Evolutionary conservation across 2,329 filamentous ascomycete genomes (phyloP).

Genomic region (Alternaria novae-zelandiae): DNA sequence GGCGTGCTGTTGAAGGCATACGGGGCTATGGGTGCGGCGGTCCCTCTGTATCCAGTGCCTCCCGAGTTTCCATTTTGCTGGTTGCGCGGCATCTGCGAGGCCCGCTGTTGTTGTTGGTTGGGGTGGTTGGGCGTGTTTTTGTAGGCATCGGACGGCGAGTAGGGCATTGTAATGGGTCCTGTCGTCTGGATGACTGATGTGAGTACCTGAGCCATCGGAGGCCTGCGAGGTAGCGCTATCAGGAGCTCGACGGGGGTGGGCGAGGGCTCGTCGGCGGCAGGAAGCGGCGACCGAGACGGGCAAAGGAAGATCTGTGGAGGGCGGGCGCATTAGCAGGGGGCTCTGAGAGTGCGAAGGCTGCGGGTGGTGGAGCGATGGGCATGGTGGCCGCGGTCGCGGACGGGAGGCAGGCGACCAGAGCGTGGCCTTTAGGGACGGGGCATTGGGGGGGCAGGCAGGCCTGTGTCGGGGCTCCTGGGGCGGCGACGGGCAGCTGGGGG

Average conservation of each 20-base stretch:
- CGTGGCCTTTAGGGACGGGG: slow-evolving; percentile 23
- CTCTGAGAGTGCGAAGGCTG: slow-evolving; percentile 1
- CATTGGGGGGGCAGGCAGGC: slow-evolving; percentile 1
- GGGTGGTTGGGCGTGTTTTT: slow-evolving; percentile 47
- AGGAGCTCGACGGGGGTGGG: slow-evolving; percentile 28
- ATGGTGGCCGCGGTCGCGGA: slow-evolving; percentile 11
- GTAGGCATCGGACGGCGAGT: slow-evolving; percentile 57
- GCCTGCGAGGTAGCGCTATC: slow-evolving; percentile 25
- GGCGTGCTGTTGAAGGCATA: slow-evolving; percentile 61
- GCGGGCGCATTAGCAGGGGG: slow-evolving; percentile 25
- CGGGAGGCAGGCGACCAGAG: slow-evolving; percentile 23
- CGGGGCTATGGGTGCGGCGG: slow-evolving; percentile 55
- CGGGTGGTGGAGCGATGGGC: slow-evolving; percentile 13
- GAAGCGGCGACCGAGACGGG: slow-evolving; percentile 22
- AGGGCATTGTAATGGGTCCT: slow-evolving; percentile 58
- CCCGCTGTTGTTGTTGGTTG: slow-evolving; percentile 48
- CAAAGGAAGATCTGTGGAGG: slow-evolving; percentile 20
- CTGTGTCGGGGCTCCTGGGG: slow-evolving; percentile 23
- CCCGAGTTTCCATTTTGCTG: slow-evolving; percentile 52
- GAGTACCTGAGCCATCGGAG: slow-evolving; percentile 55
- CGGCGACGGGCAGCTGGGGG: slow-evolving; percentile 22
- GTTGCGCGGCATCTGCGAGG: slow-evolving; percentile 50
- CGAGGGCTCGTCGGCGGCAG: slow-evolving; percentile 18
- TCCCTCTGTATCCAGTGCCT: slow-evolving; percentile 50
- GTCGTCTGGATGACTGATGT: slow-evolving; percentile 55